A percentile compares a stretch with the other conserved stretches of the same genome.
These are phyloP conservation scores for Anthracocystis walkeri DNA, from an alignment of 1,284 basidiomycete species.

Conservation along the genomic window DNA sequence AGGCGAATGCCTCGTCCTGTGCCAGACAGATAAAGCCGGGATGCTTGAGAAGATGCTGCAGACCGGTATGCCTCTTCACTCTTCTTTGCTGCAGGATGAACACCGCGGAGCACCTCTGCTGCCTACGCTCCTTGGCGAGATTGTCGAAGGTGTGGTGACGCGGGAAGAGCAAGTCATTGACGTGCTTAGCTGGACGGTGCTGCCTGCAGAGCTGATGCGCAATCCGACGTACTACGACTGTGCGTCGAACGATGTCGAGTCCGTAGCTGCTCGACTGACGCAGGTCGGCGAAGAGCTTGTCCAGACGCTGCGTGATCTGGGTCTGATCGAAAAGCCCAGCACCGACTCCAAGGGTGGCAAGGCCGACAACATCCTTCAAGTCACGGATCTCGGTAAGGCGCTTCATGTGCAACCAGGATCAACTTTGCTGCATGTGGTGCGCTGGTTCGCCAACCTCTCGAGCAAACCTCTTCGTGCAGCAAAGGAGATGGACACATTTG, in stretches of 20 bases:
- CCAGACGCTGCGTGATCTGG: conserved; percentile 29
- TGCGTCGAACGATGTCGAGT: conserved; percentile 8
- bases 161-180: conserved; percentile 74
- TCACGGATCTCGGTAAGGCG: conserved; percentile 42
- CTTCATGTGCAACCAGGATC: conserved; percentile 44
- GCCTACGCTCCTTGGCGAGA: conserved; percentile 46
- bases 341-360: not conserved
- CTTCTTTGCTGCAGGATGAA: conserved; percentile 75
- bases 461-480: conserved; percentile 24
- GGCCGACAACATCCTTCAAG: not conserved
- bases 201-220: conserved; percentile 77
- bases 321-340: conserved; percentile 23
- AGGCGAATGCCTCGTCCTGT: conserved; percentile 78
- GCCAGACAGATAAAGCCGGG: conserved; percentile 86
- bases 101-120: conserved; percentile 31
- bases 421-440: conserved; percentile 41
- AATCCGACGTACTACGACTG: conserved; percentile 91
- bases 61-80: conserved; percentile 90
- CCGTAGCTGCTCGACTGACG: conserved; percentile 41
- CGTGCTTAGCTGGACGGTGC: conserved; percentile 84
- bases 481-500: conserved; percentile 41
- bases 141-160: conserved; percentile 29
- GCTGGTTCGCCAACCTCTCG: conserved; percentile 29
- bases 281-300: conserved; percentile 25
- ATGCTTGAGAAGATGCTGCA: conserved; percentile 82